A percentile compares a stretch with the other conserved stretches of the same genome.
Conservation (phyloP, 306 rosid species). For the Lotus japonicus region DNA sequence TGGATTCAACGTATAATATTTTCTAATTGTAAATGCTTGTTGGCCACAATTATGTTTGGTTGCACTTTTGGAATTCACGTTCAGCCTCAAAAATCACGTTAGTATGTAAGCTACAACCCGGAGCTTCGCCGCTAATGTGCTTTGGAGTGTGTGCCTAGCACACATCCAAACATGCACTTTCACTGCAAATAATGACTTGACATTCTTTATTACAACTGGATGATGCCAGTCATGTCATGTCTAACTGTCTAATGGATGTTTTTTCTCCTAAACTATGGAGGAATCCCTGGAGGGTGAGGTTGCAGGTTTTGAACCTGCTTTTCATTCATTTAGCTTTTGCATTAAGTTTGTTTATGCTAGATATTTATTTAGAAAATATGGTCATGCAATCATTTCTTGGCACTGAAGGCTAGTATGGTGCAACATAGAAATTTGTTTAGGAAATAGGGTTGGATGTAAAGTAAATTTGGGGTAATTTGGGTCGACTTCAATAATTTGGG, state of each 20-base stretch:
- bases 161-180: too few relatives aligned
- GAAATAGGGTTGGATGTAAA: not conserved
- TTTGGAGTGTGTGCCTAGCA: too few relatives aligned
- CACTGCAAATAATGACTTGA: not conserved
- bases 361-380: too few relatives aligned
- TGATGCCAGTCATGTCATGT: not conserved
- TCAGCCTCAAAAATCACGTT: too few relatives aligned
- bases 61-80: too few relatives aligned
- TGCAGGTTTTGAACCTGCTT: not conserved
- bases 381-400: not conserved
- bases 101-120: too few relatives aligned
- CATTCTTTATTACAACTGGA: not conserved
- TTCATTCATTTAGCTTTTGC: not conserved
- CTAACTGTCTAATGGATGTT: not conserved
- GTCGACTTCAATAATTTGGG: too few relatives aligned
- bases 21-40: not conserved
- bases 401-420: not conserved
- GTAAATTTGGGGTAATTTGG: not conserved
- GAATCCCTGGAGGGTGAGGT: not conserved
- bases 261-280: not conserved
- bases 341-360: not conserved
- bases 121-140: too few relatives aligned
- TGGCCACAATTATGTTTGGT: too few relatives aligned
- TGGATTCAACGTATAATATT: not conserved
- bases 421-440: not conserved